A percentile compares a stretch with the other conserved stretches of the same genome.
phyloP scores from a whole-genome alignment of 345 rosid species.

The Reutealis trisperma region DNA sequence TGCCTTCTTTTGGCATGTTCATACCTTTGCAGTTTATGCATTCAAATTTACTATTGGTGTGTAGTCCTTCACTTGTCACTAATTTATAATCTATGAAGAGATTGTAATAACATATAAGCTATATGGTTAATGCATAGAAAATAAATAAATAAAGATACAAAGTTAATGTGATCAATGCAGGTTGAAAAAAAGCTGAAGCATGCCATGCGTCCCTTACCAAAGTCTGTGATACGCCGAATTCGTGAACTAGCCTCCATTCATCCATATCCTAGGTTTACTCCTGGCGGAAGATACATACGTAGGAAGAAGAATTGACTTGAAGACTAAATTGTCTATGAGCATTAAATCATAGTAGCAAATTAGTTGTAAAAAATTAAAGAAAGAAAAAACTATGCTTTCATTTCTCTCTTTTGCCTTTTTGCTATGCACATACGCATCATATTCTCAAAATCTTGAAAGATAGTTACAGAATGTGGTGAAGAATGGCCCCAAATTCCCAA shows the following conservation, averaged over 20 bases:
- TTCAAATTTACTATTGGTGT: neutral
- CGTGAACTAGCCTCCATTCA: constrained; percentile 69
- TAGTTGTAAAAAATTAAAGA: constrained; percentile 27
- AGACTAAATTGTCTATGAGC: constrained; percentile 10
- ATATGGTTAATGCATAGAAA: neutral
- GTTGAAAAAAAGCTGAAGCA: constrained; percentile 46
- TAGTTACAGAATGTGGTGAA: constrained; percentile 23
- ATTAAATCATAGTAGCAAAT: constrained; percentile 13
- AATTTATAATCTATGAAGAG: neutral
- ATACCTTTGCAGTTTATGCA: neutral
- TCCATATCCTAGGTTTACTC: constrained; percentile 61
- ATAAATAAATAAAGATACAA: neutral
- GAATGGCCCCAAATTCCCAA: constrained; percentile 16
- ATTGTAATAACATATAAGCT: neutral
- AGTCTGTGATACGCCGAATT: constrained; percentile 53
- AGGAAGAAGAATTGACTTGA: constrained; percentile 33
- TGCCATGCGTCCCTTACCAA: constrained; percentile 48
- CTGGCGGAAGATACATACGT: constrained; percentile 37
- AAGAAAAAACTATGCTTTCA: neutral
- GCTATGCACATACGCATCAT: constrained; percentile 23
- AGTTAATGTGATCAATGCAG: constrained; percentile 43
- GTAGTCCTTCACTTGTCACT: neutral
- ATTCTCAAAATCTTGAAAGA: constrained; percentile 10
- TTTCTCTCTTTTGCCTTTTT: neutral
- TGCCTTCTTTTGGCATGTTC: neutral